These are phyloP conservation scores for Pezicula rhizophila DNA, from an alignment of 2,329 filamentous ascomycete species.

Conservation along the genomic window DNA sequence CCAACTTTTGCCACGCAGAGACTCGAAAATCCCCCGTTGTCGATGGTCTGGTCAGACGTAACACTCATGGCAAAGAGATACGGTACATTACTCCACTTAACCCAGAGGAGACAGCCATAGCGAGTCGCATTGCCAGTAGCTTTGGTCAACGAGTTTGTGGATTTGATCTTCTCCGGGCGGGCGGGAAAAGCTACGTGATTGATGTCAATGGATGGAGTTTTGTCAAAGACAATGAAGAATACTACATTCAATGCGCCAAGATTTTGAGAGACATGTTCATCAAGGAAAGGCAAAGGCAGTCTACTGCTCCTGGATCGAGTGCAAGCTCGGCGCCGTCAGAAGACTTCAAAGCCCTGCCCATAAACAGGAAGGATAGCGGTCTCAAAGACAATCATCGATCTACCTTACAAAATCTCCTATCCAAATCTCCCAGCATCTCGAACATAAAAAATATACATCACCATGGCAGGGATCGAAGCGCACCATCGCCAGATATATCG, in stretches of 20 bases:
- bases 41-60: conserved; percentile 89
- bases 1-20: conserved; percentile 90
- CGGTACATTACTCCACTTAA: conserved; percentile 86
- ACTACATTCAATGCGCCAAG: conserved; percentile 84
- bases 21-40: conserved; percentile 96
- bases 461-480: conserved; percentile 32
- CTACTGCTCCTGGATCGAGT: conserved; percentile 32
- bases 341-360: conserved; percentile 7
- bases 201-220: conserved; percentile 99
- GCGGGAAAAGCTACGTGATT: conserved; percentile 90
- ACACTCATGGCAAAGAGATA: conserved; percentile 95
- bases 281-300: conserved; percentile 63
- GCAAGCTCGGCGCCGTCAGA: conserved; percentile 13
- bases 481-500: conserved; percentile 38
- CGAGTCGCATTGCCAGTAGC: conserved; percentile 79
- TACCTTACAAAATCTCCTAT: conserved; percentile 50
- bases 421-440: conserved; percentile 57
- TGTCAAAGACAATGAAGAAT: conserved; percentile 98
- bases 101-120: conserved; percentile 76
- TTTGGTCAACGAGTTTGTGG: conserved; percentile 96
- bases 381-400: conserved; percentile 39
- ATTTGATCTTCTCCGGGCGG: conserved; percentile 85
- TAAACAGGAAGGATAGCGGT: conserved; percentile 15
- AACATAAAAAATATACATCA: conserved; percentile 39
- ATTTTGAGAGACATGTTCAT: conserved; percentile 88